Evolutionary conservation across 2,329 filamentous ascomycete species (phyloP).

Genomic region (Metarhizium humberi): DNA sequence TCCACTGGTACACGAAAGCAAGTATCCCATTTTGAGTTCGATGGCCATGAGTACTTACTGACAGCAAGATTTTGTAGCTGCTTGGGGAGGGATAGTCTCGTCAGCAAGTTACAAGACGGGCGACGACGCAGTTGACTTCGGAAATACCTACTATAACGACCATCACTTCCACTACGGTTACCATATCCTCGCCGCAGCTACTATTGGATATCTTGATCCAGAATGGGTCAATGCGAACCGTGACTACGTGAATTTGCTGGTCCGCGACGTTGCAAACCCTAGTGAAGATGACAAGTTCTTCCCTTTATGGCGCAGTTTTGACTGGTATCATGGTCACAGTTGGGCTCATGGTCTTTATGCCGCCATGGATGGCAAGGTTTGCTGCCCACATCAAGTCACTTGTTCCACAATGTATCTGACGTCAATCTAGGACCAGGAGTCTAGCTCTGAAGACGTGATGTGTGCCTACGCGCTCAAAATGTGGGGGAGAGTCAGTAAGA

Average conservation of each 20-base stretch:
- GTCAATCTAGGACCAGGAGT: slow-evolving; percentile 57
- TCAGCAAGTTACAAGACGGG: slow-evolving; percentile 62
- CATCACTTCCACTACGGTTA: slow-evolving; percentile 78
- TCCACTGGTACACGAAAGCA: slow-evolving; percentile 55
- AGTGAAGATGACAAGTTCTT: slow-evolving; percentile 62
- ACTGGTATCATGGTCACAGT: slow-evolving; percentile 91
- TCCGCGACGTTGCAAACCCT: slow-evolving; percentile 77
- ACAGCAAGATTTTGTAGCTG: slow-evolving; percentile 26
- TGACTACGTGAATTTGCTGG: slow-evolving; percentile 72
- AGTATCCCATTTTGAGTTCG: slow-evolving; percentile 16
- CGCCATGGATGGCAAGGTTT: slow-evolving; percentile 59
- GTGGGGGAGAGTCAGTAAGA: slow-evolving; percentile 76
- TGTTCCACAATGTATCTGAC: neutral
- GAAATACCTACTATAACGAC: slow-evolving; percentile 78
- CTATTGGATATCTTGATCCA: slow-evolving; percentile 72
- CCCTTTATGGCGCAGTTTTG: slow-evolving; percentile 74
- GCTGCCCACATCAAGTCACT: neutral
- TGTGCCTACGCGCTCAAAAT: slow-evolving; percentile 82
- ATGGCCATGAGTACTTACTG: slow-evolving; percentile 5
- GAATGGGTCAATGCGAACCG: slow-evolving; percentile 65
- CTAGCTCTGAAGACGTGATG: slow-evolving; percentile 84
- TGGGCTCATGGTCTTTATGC: slow-evolving; percentile 80
- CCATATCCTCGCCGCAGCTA: slow-evolving; percentile 76
- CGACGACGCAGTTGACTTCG: slow-evolving; percentile 70
- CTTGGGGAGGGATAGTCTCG: slow-evolving; percentile 76